phyloP scores from a whole-genome alignment of 2,329 filamentous ascomycete species.

The Oidium heveae region DNA sequence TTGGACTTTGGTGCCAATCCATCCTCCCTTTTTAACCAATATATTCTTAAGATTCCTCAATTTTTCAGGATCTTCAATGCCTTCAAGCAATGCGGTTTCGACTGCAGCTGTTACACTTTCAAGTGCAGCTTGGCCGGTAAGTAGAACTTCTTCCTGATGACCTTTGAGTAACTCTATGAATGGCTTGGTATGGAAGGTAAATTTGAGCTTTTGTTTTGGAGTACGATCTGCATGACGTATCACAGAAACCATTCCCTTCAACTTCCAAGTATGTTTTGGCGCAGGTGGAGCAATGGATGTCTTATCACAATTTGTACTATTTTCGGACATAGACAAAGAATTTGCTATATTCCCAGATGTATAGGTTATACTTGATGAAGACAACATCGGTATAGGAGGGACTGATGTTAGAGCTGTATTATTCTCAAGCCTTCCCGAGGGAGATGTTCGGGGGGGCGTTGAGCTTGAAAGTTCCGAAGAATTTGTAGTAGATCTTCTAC shows the following conservation, averaged over 20 bases:
- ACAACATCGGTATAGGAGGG: conserved; percentile 8
- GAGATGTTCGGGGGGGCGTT: conserved; percentile 10
- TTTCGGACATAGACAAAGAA: conserved; percentile 4
- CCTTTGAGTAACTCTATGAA: conserved; percentile 89
- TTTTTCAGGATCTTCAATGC: conserved; percentile 65
- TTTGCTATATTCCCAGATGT: conserved; percentile 3
- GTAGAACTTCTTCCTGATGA: conserved; percentile 82
- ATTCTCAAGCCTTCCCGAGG: conserved; percentile 5
- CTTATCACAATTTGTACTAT: conserved; percentile 4
- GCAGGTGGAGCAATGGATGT: conserved; percentile 21
- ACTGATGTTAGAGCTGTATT: conserved; percentile 1
- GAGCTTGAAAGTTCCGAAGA: conserved; percentile 17
- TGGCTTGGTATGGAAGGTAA: conserved; percentile 89
- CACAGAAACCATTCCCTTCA: conserved; percentile 93
- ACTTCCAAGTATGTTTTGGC: conserved; percentile 86
- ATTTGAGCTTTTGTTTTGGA: conserved; percentile 98
- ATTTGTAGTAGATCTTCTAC: conserved; percentile 16
- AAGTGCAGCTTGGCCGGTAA: conserved; percentile 76
- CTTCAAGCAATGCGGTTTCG: conserved; percentile 50
- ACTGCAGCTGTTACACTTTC: conserved; percentile 78
- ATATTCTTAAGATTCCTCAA: conserved; percentile 69
- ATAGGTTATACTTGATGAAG: conserved; percentile 8
- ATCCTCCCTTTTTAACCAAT: conserved; percentile 72
- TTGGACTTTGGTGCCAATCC: conserved; percentile 92
- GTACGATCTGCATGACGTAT: conserved; percentile 92